Conservation (phyloP, 2,329 filamentous ascomycete genomes). For the Colletotrichum sp. region DNA sequence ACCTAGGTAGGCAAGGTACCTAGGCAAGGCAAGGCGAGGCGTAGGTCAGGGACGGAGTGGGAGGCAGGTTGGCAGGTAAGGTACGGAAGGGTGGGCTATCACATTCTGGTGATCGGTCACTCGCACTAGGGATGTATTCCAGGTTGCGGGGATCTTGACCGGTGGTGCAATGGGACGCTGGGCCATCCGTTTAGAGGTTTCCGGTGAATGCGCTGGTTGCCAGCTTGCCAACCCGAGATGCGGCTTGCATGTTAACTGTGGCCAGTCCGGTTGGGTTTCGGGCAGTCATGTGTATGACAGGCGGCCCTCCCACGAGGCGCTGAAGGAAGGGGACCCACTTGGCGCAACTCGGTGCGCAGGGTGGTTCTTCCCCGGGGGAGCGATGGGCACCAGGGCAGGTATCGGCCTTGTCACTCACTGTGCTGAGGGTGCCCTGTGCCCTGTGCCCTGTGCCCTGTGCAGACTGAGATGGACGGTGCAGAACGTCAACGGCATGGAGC, state of each 20-base stretch:
- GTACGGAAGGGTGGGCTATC: conserved; percentile 7
- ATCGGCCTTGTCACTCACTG: neutral
- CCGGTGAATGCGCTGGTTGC: conserved; percentile 14
- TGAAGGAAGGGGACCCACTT: conserved; percentile 15
- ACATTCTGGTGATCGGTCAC: conserved; percentile 20
- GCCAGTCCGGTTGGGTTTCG: neutral
- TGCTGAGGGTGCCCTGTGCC: neutral
- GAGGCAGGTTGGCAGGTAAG: neutral
- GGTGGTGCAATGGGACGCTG: conserved; percentile 10
- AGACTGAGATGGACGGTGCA: neutral
- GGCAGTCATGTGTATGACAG: neutral
- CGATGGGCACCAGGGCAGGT: neutral
- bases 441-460: neutral
- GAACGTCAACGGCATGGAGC: neutral
- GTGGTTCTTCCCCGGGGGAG: neutral
- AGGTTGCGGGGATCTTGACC: conserved; percentile 16
- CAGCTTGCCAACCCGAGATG: neutral
- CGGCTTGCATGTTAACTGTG: neutral
- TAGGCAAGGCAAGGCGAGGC: neutral
- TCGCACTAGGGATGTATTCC: conserved; percentile 1
- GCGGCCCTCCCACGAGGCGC: neutral
- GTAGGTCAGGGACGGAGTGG: neutral
- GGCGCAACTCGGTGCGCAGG: conserved; percentile 3
- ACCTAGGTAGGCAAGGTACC: neutral
- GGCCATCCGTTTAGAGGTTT: conserved; percentile 2